A percentile compares a stretch with the other conserved stretches of the same genome.
phyloP scores from a whole-genome alignment of 805 yeast species.

The fission yeast (Schizosaccharomyces pombe) region ASM294v3 CU329670.1:4412501-4413000 shows the following conservation, averaged over 20 bases:
- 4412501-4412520: conserved; percentile 53
- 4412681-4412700: conserved; percentile 86
- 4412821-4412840: conserved; percentile 80
- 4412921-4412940: conserved; percentile 93
- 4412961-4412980: conserved; percentile 47
- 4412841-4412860: conserved; percentile 72
- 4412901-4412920: conserved; percentile 95
- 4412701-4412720: conserved; percentile 93
- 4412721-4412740: conserved; percentile 93
- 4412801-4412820: conserved; percentile 91
- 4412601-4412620: conserved; percentile 80
- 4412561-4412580: conserved; percentile 52
- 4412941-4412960: conserved; percentile 93
- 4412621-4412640: conserved; percentile 66
- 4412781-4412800: conserved; percentile 98
- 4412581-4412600: conserved; percentile 84
- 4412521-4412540: conserved; percentile 61
- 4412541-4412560: conserved; percentile 55
- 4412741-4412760: conserved; percentile 80
- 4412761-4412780: conserved; percentile 90
- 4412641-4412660: conserved; percentile 52
- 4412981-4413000: conserved; percentile 49
- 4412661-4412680: conserved; percentile 88
- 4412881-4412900: conserved; percentile 96
- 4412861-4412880: conserved; percentile 97